These are phyloP conservation scores for Lipomyces chichibuensis DNA, from an alignment of 805 yeast genomes.

Conservation along the genomic window DNA sequence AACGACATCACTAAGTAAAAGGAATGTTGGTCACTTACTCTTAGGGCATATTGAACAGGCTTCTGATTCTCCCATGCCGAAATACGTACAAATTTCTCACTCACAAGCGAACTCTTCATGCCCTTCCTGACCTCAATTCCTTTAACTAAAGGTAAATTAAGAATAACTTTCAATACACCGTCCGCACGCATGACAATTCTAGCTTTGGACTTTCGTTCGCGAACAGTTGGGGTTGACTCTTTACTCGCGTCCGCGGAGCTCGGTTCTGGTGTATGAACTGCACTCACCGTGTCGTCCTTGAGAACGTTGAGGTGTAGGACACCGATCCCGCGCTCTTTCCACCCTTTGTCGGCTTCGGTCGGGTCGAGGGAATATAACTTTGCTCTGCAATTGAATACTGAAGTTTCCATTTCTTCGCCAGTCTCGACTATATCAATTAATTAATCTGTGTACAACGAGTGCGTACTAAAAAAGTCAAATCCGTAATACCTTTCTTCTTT, in stretches of 20 bases:
- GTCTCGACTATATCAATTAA: slow-evolving; percentile 60
- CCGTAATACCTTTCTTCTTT: slow-evolving; percentile 35
- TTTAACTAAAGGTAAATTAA: slow-evolving; percentile 69
- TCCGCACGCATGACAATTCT: slow-evolving; percentile 90
- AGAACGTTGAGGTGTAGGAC: slow-evolving; percentile 72
- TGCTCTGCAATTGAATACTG: slow-evolving; percentile 69
- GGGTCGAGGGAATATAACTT: slow-evolving; percentile 78
- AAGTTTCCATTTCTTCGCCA: slow-evolving; percentile 86
- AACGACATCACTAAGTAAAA: not conserved
- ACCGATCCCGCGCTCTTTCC: slow-evolving; percentile 97
- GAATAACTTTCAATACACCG: slow-evolving; percentile 77
- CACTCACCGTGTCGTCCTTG: slow-evolving; percentile 17
- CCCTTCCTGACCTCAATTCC: slow-evolving; percentile 69
- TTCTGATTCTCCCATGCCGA: slow-evolving; percentile 64
- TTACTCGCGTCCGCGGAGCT: slow-evolving; percentile 9
- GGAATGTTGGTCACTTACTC: slow-evolving; percentile 38
- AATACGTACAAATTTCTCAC: slow-evolving; percentile 81
- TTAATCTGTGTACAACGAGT: slow-evolving; percentile 41
- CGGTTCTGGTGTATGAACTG: slow-evolving; percentile 6
- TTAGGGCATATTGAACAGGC: slow-evolving; percentile 83
- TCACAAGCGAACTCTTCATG: slow-evolving; percentile 78
- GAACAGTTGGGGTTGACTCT: slow-evolving; percentile 14
- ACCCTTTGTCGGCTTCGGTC: slow-evolving; percentile 63
- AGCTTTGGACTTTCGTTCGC: slow-evolving; percentile 45
- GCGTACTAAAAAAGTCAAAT: not conserved